phyloP scores from a whole-genome alignment of 495 filamentous ascomycete species.

The Aspergillus sclerotiicarbonarius region DNA sequence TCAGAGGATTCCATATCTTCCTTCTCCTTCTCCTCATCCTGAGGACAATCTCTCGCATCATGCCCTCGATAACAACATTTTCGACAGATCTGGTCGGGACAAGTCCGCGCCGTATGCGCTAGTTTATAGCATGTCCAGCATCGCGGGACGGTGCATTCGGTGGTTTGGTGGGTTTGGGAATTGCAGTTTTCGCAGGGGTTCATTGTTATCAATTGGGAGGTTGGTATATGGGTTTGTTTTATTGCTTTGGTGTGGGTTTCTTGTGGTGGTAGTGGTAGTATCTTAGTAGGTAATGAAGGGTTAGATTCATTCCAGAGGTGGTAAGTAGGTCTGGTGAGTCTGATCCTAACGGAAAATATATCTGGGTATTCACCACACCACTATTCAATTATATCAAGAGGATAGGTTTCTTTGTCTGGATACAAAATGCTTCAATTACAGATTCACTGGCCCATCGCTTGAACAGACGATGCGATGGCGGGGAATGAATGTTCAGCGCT shows the following conservation, averaged over 20 bases:
- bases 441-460: not conserved
- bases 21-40: not conserved
- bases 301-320: too few species aligned
- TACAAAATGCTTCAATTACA: not conserved
- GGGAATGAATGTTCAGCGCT: not conserved
- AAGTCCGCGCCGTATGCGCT: not conserved
- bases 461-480: too few species aligned
- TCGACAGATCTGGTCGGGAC: conserved; percentile 4
- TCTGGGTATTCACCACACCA: too few species aligned
- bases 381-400: not conserved
- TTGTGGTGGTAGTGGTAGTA: not conserved
- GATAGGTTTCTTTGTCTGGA: too few species aligned
- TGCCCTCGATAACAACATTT: not conserved
- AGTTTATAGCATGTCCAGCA: conserved; percentile 1
- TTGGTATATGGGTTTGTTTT: too few species aligned
- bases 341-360: too few species aligned
- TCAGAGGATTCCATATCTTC: too few species aligned
- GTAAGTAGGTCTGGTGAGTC: too few species aligned
- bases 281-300: not conserved
- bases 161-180: not conserved
- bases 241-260: not conserved
- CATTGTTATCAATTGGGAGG: not conserved
- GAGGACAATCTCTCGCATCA: not conserved
- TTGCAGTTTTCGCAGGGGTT: not conserved
- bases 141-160: not conserved